Base-by-base conservation (phyloP, 306 rosid genomes). In the Cicer pinnatifidum region DNA sequence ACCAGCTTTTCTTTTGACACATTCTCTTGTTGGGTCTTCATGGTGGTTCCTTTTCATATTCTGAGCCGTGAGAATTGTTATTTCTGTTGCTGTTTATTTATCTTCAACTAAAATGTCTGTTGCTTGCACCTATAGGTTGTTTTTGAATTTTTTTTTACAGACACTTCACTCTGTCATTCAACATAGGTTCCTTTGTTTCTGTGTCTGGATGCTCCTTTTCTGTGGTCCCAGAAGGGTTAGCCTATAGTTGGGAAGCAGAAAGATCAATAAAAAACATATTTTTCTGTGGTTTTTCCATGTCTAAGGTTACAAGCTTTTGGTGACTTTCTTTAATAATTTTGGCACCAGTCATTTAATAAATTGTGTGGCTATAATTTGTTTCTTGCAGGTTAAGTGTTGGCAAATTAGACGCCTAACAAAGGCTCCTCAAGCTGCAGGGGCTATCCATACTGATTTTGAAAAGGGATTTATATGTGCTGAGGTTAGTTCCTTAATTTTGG, bases 401-500 rank as follows among this genome's bases (percentile, higher is more conserved):
- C 99, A 95, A 83, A 91, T 95, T 81, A 91, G 97, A 82, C 91
- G 96, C 77, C 96, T 88, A 76, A 84, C 97, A 16, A 95, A 95
- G 80, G 97, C 97, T 81, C 97, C 99, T 59, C 97, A 95, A 83
- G 97, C 99, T 73, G 99, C 99, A 39, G 99, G 99, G 79, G 9
- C 97, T 78, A 91, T 95, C 84, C 99, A 95, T 84, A 71, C 99
- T 75, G 99, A 95, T 89, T 91, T 95, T 67, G 97, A 95, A 78
- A 95, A 66, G 77, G 97, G 99, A 59, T 95, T 95, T 82, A 95
- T 95, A 71, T 95, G 99, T 86, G 99, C 99, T 52, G 97, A 91
- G 97, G 97, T 95, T 77, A 56, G 77, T 76, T 74, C 73, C 52
- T 75, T 20, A 61, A 38, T 65, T 56, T 57, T 67, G 13, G 9